A percentile compares a stretch with the other conserved stretches of the same genome.
Conservation (phyloP, 2,329 filamentous ascomycete species). For the Penicillium sp. region DNA sequence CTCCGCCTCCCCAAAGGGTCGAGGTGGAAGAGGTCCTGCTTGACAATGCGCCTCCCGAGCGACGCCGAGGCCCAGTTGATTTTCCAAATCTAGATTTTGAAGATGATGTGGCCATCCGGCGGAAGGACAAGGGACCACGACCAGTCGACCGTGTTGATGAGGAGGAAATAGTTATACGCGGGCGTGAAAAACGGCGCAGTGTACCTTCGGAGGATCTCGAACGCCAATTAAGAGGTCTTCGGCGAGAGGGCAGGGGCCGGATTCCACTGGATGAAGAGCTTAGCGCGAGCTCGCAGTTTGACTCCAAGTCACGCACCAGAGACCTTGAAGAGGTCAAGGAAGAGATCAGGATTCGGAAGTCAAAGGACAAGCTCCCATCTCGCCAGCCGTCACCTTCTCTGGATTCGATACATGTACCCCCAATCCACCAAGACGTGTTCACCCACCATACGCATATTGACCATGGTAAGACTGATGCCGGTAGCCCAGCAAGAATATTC, state of each 20-base stretch:
- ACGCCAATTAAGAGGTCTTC: constrained; percentile 5
- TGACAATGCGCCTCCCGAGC: not conserved
- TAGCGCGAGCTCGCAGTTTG: not conserved
- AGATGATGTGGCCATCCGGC: not conserved
- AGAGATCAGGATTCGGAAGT: constrained; percentile 23
- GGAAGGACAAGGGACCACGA: not conserved
- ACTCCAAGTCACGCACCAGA: not conserved
- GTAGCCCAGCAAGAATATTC: not conserved
- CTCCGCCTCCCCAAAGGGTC: not conserved
- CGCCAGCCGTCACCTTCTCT: constrained; percentile 54
- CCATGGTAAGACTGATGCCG: constrained; percentile 60
- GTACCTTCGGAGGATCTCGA: not conserved
- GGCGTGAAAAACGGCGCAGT: constrained; percentile 4
- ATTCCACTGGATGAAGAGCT: not conserved
- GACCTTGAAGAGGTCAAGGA: constrained; percentile 14
- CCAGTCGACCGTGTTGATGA: not conserved
- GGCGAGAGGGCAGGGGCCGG: not conserved
- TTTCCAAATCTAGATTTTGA: not conserved
- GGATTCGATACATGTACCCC: constrained; percentile 70
- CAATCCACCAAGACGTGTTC: constrained; percentile 84
- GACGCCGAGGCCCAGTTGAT: not conserved
- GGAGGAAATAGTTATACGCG: not conserved
- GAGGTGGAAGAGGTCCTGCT: constrained; percentile 5
- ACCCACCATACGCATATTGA: constrained; percentile 86
- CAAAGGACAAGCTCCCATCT: constrained; percentile 29